phyloP scores from a whole-genome alignment of 352 stramenopile genomes.

The Phytophthora pluvialis region DNA sequence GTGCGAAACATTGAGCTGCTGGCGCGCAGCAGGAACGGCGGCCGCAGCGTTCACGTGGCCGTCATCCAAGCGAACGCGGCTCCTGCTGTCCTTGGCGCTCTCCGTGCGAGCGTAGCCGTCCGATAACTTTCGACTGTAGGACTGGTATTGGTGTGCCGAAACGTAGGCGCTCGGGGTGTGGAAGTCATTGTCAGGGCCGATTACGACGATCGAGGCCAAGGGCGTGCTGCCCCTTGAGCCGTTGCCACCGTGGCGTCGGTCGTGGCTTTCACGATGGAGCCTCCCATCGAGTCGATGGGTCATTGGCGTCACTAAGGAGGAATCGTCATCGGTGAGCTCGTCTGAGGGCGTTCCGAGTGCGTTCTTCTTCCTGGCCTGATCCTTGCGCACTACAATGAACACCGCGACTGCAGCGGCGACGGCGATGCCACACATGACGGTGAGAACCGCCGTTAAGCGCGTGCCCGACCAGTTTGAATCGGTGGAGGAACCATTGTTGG shows the following conservation, averaged over 20 bases:
- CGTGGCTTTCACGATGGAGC: neutral
- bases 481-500: conserved; percentile 25
- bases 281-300: conserved; percentile 14
- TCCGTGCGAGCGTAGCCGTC: neutral
- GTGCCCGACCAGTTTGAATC: conserved; percentile 30
- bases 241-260: neutral
- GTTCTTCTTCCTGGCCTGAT: conserved; percentile 27
- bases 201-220: conserved; percentile 32
- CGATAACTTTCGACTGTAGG: conserved; percentile 5
- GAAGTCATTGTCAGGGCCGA: conserved; percentile 30
- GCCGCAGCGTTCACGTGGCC: neutral
- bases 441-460: conserved; percentile 27
- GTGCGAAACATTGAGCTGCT: conserved; percentile 15
- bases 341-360: conserved; percentile 39
- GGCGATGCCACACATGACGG: conserved; percentile 35
- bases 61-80: neutral
- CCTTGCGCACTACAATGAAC: conserved; percentile 45
- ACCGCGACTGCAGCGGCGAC: conserved; percentile 42
- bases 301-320: conserved; percentile 21
- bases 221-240: conserved; percentile 17
- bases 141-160: conserved; percentile 16
- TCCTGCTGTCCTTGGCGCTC: neutral
- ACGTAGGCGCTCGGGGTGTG: conserved; percentile 3
- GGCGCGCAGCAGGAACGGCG: neutral
- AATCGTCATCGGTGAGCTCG: conserved; percentile 28